Conservation (phyloP, 2,329 filamentous ascomycete species). For the Fusarium aywerte region DNA sequence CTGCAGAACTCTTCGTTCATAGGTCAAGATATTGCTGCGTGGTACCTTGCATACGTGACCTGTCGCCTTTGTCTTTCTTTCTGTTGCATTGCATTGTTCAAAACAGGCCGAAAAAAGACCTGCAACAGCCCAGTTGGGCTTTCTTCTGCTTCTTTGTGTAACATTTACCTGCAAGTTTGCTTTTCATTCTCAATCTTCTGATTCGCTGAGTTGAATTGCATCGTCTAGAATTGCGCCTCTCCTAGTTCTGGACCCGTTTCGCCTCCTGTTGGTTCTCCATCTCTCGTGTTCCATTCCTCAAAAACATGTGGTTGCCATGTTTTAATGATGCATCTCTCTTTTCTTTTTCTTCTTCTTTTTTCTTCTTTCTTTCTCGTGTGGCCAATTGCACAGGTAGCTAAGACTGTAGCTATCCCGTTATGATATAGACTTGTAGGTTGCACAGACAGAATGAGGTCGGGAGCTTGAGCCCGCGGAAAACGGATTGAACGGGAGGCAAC, state of each 20-base stretch:
- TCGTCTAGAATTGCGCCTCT: slow-evolving; percentile 15
- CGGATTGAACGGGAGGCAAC: not conserved
- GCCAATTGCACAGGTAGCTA: slow-evolving; percentile 1
- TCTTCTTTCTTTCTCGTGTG: slow-evolving; percentile 17
- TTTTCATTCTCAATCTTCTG: not conserved
- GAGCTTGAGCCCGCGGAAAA: not conserved
- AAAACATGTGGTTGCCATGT: slow-evolving; percentile 32
- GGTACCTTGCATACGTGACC: not conserved
- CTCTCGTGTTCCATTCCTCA: slow-evolving; percentile 23
- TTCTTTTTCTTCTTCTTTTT: not conserved
- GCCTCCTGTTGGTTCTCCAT: slow-evolving; percentile 31
- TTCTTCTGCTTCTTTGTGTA: not conserved
- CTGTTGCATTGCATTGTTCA: not conserved
- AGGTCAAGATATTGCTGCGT: not conserved
- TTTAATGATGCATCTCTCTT: slow-evolving; percentile 2
- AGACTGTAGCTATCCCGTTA: not conserved
- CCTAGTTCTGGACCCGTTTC: slow-evolving; percentile 13
- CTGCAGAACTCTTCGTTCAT: slow-evolving; percentile 23
- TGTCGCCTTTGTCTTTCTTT: slow-evolving; percentile 2
- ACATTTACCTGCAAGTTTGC: not conserved
- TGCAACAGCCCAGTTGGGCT: not conserved
- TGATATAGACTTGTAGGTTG: not conserved
- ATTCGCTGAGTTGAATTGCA: not conserved
- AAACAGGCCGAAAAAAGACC: too few relatives aligned
- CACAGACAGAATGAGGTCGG: not conserved